Percentiles rank a stretch among this genome's conserved stretches.
Conservation (phyloP, 2,329 filamentous ascomycete species). For the Hymenoscyphus repandus region DNA sequence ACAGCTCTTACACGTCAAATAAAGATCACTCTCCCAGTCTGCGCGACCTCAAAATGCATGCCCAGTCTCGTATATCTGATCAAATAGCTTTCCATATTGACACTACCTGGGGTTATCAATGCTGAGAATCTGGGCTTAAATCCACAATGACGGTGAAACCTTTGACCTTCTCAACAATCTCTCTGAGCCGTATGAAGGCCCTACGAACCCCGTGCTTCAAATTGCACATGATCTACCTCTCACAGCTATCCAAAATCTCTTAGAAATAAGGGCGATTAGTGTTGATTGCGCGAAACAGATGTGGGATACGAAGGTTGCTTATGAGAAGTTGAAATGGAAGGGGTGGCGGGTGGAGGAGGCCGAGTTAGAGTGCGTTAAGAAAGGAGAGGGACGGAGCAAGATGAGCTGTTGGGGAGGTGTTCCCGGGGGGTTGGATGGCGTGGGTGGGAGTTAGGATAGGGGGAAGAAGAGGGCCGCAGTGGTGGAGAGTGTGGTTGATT, state of each 20-base stretch:
- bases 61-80: conserved; percentile 52
- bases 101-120: conserved; percentile 25
- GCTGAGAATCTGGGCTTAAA: conserved; percentile 11
- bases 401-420: not conserved
- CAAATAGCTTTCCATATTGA: conserved; percentile 39
- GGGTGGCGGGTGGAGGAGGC: not conserved
- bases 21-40: conserved; percentile 46
- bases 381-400: not conserved
- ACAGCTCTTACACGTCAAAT: conserved; percentile 54
- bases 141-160: conserved; percentile 36
- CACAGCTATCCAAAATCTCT: conserved; percentile 22
- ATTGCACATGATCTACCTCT: conserved; percentile 25
- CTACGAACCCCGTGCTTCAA: conserved; percentile 26
- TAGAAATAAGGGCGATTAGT: conserved; percentile 12
- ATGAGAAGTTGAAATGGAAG: not conserved
- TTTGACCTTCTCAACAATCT: conserved; percentile 55
- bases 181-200: conserved; percentile 40
- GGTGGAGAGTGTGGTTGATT: not conserved
- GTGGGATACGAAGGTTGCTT: conserved; percentile 10
- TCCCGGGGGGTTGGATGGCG: not conserved
- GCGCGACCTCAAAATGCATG: conserved; percentile 54
- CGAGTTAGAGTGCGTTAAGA: not conserved
- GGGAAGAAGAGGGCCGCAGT: not conserved
- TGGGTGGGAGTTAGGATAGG: not conserved
- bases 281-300: conserved; percentile 10